Percentiles rank a stretch among this genome's conserved stretches.
phyloP scores from a whole-genome alignment of 2,329 filamentous ascomycete genomes.

The Passalora sequoiae region DNA sequence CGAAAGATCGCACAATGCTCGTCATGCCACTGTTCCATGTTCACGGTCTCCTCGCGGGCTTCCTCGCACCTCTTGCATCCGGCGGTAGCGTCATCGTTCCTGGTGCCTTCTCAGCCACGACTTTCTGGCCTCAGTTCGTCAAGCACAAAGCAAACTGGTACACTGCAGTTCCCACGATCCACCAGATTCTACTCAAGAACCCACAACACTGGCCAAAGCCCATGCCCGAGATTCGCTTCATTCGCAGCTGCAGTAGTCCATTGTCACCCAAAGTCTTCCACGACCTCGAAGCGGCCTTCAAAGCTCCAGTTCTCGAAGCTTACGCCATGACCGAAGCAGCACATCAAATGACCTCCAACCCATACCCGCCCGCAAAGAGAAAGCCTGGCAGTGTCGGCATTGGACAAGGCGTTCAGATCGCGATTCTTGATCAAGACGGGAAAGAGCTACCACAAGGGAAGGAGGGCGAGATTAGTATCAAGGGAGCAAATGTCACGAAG shows the following conservation, averaged over 20 bases:
- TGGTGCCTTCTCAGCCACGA: constrained; percentile 69
- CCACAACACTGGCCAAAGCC: constrained; percentile 56
- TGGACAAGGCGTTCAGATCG: constrained; percentile 76
- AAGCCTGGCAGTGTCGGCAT: constrained; percentile 78
- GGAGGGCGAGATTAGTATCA: constrained; percentile 78
- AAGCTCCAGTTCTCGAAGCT: constrained; percentile 78
- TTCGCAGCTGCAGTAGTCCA: constrained; percentile 80
- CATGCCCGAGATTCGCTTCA: constrained; percentile 72
- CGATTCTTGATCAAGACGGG: constrained; percentile 67
- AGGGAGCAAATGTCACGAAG: constrained; percentile 74
- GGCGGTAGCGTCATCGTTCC: constrained; percentile 78
- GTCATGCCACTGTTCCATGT: constrained; percentile 92
- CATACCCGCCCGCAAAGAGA: constrained; percentile 60
- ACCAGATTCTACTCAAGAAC: constrained; percentile 77
- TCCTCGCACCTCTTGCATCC: constrained; percentile 69
- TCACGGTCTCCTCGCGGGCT: constrained; percentile 77
- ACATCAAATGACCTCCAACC: constrained; percentile 73
- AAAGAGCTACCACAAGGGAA: constrained; percentile 62
- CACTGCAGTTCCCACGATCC: constrained; percentile 87
- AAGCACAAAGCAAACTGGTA: constrained; percentile 80
- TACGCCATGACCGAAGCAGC: constrained; percentile 92
- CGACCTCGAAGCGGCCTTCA: constrained; percentile 68
- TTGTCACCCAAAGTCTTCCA: constrained; percentile 76
- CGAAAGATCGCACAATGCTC: constrained; percentile 71
- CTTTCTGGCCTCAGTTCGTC: constrained; percentile 77